Conservation (phyloP, 2,329 filamentous ascomycete species). For the Bipolaris sorokiniana region DNA sequence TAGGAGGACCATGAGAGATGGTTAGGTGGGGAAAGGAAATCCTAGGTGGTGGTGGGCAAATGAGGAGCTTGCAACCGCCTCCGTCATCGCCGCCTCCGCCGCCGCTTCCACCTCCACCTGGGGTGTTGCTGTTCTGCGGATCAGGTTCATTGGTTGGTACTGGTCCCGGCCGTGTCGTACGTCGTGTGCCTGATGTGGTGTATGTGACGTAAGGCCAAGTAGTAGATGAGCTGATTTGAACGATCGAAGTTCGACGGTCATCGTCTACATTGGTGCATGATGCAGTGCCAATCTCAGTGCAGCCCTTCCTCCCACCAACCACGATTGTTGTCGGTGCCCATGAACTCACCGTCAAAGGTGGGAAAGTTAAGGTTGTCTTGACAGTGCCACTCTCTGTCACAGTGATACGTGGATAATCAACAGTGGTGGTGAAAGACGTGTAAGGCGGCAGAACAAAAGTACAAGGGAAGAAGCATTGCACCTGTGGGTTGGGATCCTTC, state of each 20-base stretch:
- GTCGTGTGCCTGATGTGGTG: neutral
- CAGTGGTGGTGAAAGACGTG: constrained; percentile 7
- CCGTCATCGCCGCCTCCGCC: neutral
- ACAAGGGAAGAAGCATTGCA: constrained; percentile 13
- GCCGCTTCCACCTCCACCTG: neutral
- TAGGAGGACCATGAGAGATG: neutral
- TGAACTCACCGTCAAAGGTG: too few species aligned
- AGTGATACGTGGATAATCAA: constrained; percentile 15
- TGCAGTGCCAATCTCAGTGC: too few species aligned
- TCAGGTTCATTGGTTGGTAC: neutral
- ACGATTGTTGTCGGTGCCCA: too few species aligned
- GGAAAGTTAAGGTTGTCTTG: too few species aligned
- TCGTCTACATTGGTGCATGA: neutral
- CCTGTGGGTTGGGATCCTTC: constrained; percentile 8
- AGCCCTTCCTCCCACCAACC: too few species aligned
- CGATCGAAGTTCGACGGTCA: neutral
- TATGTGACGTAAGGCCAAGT: neutral
- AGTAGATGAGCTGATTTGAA: neutral
- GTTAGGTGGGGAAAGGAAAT: neutral
- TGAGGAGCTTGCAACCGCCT: neutral
- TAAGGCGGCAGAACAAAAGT: constrained; percentile 14
- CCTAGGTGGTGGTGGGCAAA: neutral
- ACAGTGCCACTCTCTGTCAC: constrained; percentile 9
- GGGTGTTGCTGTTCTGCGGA: neutral
- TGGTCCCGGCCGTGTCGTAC: neutral